Evolutionary conservation across 2,329 filamentous ascomycete species (phyloP).

Genomic region (Xylaria hypoxylon): DNA sequence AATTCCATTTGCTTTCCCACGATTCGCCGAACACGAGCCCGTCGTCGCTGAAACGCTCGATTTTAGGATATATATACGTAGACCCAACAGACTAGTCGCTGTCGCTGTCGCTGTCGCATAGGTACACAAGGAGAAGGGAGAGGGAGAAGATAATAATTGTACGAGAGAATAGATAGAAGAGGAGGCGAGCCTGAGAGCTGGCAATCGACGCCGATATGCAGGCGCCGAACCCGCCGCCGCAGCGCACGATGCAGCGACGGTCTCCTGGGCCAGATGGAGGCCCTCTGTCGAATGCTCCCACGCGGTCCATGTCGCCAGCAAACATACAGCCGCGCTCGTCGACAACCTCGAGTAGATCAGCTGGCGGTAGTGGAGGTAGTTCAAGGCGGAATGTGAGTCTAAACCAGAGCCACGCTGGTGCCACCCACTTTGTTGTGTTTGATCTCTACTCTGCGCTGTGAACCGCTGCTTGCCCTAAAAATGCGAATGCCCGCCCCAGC

Average conservation of each 20-base stretch:
- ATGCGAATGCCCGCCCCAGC: conserved; percentile 13
- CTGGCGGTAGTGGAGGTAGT: conserved; percentile 53
- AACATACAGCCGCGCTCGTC: conserved; percentile 72
- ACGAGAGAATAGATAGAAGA: conserved; percentile 39
- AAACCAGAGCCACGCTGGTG: conserved; percentile 15
- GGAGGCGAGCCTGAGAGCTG: conserved; percentile 27
- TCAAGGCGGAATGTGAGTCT: conserved; percentile 70
- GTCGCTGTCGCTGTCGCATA: conserved; percentile 23
- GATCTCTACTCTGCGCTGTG: conserved; percentile 25
- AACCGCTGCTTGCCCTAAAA: conserved; percentile 17
- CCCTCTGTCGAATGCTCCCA: conserved; percentile 62
- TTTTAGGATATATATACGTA: conserved; percentile 41
- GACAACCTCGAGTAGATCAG: conserved; percentile 72
- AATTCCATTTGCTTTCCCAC: conserved; percentile 22
- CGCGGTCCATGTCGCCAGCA: conserved; percentile 70
- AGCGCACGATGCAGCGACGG: conserved; percentile 69
- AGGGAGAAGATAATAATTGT: conserved; percentile 20
- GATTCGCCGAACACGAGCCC: conserved; percentile 28
- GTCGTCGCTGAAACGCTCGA: conserved; percentile 27
- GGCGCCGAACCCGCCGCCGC: conserved; percentile 61
- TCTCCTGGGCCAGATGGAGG: conserved; percentile 72
- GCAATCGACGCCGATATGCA: conserved; percentile 58
- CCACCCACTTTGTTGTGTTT: conserved; percentile 34
- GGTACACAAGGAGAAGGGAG: conserved; percentile 21
- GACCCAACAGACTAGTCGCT: conserved; percentile 21